A percentile compares a stretch with the other conserved stretches of the same genome.
These are phyloP conservation scores for Enterocytospora artemiae DNA, from an alignment of 371 early-diverging fungal genomes.

Conservation along the genomic window DNA sequence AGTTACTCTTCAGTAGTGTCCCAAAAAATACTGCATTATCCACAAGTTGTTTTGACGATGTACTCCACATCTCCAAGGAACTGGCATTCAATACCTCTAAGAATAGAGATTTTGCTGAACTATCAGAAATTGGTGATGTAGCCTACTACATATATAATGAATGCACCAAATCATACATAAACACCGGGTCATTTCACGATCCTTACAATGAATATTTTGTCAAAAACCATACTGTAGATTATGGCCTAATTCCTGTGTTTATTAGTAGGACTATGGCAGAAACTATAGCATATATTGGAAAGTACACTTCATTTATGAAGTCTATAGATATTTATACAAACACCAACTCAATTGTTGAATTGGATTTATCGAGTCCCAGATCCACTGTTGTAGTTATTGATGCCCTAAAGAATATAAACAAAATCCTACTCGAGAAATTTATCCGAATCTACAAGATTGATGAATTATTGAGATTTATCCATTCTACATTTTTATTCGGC, in stretches of 20 bases:
- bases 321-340: background rate
- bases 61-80: too few species aligned
- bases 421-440: slow-evolving; percentile 12
- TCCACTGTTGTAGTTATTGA: slow-evolving; percentile 4
- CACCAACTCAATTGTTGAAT: too few species aligned
- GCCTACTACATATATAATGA: slow-evolving; percentile 12
- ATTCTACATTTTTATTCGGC: slow-evolving; percentile 45
- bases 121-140: background rate
- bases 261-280: slow-evolving; percentile 15
- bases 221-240: slow-evolving; percentile 27
- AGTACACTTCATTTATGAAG: slow-evolving; percentile 27
- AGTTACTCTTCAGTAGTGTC: too few species aligned
- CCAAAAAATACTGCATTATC: too few species aligned
- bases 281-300: slow-evolving; percentile 46
- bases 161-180: slow-evolving; percentile 8
- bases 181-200: slow-evolving; percentile 22
- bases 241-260: slow-evolving; percentile 35
- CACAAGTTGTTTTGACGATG: too few species aligned
- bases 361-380: slow-evolving; percentile 3
- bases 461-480: slow-evolving; percentile 30
- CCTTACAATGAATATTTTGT: slow-evolving; percentile 37
- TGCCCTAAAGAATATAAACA: slow-evolving; percentile 3
- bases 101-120: slow-evolving; percentile 4
- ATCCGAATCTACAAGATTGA: slow-evolving; percentile 18
- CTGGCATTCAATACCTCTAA: too few species aligned